Evolutionary conservation across 2,329 filamentous ascomycete species (phyloP).

Genomic region (Graphiopsis chlorocephala): DNA sequence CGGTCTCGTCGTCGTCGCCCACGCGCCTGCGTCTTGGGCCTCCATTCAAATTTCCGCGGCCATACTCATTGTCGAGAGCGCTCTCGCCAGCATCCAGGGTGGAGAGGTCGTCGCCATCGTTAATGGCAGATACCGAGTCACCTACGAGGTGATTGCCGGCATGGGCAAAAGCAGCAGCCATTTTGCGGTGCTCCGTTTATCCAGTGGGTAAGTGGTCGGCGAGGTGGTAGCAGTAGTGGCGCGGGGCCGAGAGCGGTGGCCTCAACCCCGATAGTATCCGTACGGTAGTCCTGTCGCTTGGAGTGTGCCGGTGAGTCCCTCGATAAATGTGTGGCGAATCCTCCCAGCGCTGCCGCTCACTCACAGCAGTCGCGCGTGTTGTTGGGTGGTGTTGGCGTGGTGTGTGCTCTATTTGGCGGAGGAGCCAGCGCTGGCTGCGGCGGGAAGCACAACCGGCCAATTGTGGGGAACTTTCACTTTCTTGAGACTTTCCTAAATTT

Average conservation of each 20-base stretch:
- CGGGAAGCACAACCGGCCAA: background rate
- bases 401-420: constrained; percentile 7
- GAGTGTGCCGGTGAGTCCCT: background rate
- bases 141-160: constrained; percentile 83
- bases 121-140: constrained; percentile 81
- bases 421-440: background rate
- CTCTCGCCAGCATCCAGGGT: constrained; percentile 63
- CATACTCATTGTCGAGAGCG: constrained; percentile 65
- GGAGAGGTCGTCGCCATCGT: constrained; percentile 69
- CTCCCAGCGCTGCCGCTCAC: constrained; percentile 1
- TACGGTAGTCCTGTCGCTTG: constrained; percentile 11
- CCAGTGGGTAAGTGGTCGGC: background rate
- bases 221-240: constrained; percentile 8
- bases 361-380: constrained; percentile 1
- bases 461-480: background rate
- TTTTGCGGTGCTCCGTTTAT: constrained; percentile 37
- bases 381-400: background rate
- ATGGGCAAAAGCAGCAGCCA: constrained; percentile 88
- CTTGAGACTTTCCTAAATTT: background rate
- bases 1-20: constrained; percentile 87
- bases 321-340: background rate
- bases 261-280: constrained; percentile 14
- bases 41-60: constrained; percentile 58
- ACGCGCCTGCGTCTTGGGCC: constrained; percentile 64
- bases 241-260: constrained; percentile 16